phyloP scores from a whole-genome alignment of 2,329 filamentous ascomycete species.

The Tolypocladium sp. region DNA sequence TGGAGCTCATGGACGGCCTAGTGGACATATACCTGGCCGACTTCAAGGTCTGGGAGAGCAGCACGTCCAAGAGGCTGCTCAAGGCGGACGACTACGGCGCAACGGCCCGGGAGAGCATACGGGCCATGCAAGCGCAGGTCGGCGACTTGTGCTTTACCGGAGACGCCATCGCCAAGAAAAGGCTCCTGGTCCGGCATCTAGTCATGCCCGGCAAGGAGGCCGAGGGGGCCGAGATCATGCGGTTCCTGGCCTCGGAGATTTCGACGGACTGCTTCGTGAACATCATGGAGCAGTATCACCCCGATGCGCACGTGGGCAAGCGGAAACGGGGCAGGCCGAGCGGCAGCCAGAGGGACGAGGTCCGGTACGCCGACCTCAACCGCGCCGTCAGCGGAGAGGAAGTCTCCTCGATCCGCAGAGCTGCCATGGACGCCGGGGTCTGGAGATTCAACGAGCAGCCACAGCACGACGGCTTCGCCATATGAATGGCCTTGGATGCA shows the following conservation, averaged over 20 bases:
- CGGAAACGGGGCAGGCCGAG: constrained; percentile 24
- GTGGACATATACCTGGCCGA: constrained; percentile 84
- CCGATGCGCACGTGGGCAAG: constrained; percentile 74
- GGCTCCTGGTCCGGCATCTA: constrained; percentile 67
- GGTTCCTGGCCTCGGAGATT: constrained; percentile 64
- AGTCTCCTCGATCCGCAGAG: constrained; percentile 54
- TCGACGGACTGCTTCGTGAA: constrained; percentile 71
- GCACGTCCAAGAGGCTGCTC: constrained; percentile 59
- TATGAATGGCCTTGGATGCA: constrained; percentile 19
- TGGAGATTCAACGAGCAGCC: constrained; percentile 70
- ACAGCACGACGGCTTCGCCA: constrained; percentile 40
- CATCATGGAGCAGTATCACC: constrained; percentile 84
- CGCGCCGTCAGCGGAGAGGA: constrained; percentile 50
- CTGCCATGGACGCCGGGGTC: constrained; percentile 61
- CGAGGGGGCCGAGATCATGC: constrained; percentile 66
- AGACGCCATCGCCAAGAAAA: constrained; percentile 72
- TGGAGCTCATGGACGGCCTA: constrained; percentile 66
- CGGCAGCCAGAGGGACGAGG: constrained; percentile 25
- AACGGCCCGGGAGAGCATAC: constrained; percentile 67
- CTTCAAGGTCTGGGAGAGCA: constrained; percentile 70
- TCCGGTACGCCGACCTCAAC: constrained; percentile 71
- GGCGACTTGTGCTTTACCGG: constrained; percentile 75
- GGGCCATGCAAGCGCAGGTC: constrained; percentile 72
- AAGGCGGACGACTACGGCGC: constrained; percentile 71
- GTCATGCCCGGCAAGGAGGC: constrained; percentile 76